Evolutionary conservation across 2,329 filamentous ascomycete genomes (phyloP).

Genomic region (Pezizomycotina sp.): DNA sequence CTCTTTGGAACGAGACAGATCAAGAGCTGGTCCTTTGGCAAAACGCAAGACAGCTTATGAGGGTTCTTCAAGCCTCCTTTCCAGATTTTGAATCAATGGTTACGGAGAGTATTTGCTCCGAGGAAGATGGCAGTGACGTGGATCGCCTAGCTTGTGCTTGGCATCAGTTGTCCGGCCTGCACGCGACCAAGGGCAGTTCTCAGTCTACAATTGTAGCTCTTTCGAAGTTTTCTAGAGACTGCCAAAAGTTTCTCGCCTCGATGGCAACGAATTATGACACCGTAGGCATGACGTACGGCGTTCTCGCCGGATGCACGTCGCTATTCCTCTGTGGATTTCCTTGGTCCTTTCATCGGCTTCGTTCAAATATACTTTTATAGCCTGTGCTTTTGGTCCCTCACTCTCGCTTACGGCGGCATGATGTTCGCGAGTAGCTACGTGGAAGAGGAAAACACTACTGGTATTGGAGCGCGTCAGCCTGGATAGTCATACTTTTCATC

Average conservation of each 20-base stretch:
- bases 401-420: conserved; percentile 56
- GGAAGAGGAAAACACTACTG: conserved; percentile 96
- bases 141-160: conserved; percentile 54
- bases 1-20: conserved; percentile 52
- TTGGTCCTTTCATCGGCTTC: conserved; percentile 9
- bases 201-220: too few species aligned
- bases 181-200: too few species aligned
- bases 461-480: conserved; percentile 74
- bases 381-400: conserved; percentile 24
- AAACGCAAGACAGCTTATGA: conserved; percentile 67
- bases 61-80: conserved; percentile 60
- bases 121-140: conserved; percentile 30
- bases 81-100: conserved; percentile 34
- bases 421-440: conserved; percentile 98
- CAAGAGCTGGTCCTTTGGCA: conserved; percentile 45
- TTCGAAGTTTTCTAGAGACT: conserved; percentile 51
- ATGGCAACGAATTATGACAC: conserved; percentile 89
- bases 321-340: conserved; percentile 22
- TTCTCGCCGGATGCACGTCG: conserved; percentile 29
- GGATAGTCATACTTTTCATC: conserved; percentile 42
- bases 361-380: conserved; percentile 8
- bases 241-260: conserved; percentile 67
- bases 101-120: conserved; percentile 15
- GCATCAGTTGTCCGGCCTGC: too few species aligned
- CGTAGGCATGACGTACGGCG: conserved; percentile 39